A percentile compares a stretch with the other conserved stretches of the same genome.
phyloP scores from a whole-genome alignment of 805 yeast genomes.

The Starmerella apis region DNA sequence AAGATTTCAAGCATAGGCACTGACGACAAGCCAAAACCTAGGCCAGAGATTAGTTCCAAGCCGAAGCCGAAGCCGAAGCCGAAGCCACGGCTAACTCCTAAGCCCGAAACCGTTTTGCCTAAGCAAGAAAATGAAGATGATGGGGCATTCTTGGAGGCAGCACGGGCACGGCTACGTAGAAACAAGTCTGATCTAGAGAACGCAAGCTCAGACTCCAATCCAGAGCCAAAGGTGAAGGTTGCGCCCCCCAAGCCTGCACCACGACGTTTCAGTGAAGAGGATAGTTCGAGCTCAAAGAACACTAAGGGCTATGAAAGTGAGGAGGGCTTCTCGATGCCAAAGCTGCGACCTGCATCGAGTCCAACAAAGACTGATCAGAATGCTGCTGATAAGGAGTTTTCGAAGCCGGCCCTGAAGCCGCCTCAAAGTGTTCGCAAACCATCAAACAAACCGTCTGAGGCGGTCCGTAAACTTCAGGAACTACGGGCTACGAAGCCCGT shows the following conservation, averaged over 20 bases:
- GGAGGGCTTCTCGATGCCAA: slow-evolving; percentile 11
- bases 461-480: slow-evolving; percentile 18
- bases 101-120: slow-evolving; percentile 12
- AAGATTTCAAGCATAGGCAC: background rate
- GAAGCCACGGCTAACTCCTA: slow-evolving; percentile 5
- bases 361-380: background rate
- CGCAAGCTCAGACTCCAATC: background rate
- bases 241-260: slow-evolving; percentile 2
- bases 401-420: slow-evolving; percentile 15
- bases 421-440: slow-evolving; percentile 15
- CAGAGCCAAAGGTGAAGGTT: background rate
- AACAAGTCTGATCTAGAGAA: background rate
- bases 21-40: background rate
- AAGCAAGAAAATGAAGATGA: slow-evolving; percentile 16
- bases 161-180: slow-evolving; percentile 3
- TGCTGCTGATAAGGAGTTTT: background rate
- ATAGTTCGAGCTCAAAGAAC: background rate
- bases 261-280: background rate
- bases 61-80: slow-evolving; percentile 11
- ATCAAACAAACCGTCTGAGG: slow-evolving; percentile 18
- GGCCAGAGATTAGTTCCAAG: slow-evolving; percentile 6
- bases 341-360: slow-evolving; percentile 11
- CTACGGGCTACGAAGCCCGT: slow-evolving; percentile 21
- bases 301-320: background rate
- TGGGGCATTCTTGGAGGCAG: slow-evolving; percentile 17